Base-by-base conservation (phyloP, 768 basidiomycete genomes). In the Kwoniella bestiolae region DNA sequence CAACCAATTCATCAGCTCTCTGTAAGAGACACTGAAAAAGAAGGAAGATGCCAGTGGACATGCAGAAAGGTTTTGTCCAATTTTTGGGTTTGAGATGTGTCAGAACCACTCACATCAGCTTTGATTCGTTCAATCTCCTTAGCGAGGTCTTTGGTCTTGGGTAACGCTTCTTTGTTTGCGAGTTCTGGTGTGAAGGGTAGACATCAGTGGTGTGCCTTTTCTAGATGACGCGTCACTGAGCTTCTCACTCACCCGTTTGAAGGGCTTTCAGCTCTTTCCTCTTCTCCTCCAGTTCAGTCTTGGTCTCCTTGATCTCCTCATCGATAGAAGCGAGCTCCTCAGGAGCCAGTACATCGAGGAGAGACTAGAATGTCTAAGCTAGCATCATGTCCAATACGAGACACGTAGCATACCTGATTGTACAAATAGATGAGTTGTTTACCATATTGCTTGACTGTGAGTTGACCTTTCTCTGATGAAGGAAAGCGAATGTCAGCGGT, bases 381-480 rank as follows among this genome's bases (percentile, higher is more conserved):
- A 58, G 35, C 47, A 18, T 31, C 60, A 25, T 18, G 21, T 9
- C 45, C 41, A 18, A 29, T 5, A 45, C 34, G 29, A 52, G 52
- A 18, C 3, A 11, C 12, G 14, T 41, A 31, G 32, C 75, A 34
- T 21, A 81, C 83, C 68, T 83, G 83, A 58, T 93, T 93, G 35
- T 87, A 87, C 12, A 94, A 91, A 74, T 92, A 96, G 78, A 94
- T 90, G 0, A 88, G 88, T 2, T 88, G 89, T 80, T 96, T 82
- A 87, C 93, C 92, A 65, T 94, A 96, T 28, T 84, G 83, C 82
- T 95, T 96, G 75, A 92, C 88, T 0, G 89, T 86, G 18, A 94
- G 83, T 60, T 86, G 86, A 21, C 91, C 91, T 77, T 88, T 92
- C 69, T 94, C 94, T n/a, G 55, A 29, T n/a, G 60, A 53, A 6